These are phyloP conservation scores for Clonostachys sp. DNA, from an alignment of 2,329 filamentous ascomycete genomes.

Conservation along the genomic window DNA sequence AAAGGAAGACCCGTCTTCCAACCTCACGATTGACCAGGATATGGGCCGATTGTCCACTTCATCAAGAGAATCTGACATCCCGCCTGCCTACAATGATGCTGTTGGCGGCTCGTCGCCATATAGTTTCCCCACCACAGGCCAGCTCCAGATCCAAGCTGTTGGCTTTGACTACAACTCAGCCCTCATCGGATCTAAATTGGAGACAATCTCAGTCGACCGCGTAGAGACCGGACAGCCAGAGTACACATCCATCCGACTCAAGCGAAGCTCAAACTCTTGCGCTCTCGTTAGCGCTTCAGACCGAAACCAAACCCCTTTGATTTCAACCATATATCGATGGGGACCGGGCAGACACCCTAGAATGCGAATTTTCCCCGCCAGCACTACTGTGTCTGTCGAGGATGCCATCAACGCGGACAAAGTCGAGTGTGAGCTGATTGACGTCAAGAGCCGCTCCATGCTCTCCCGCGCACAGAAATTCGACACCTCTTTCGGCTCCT, in stretches of 20 bases:
- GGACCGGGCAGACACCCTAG: conserved; percentile 10
- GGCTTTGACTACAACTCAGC: conserved; percentile 2
- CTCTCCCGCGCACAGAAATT: conserved; percentile 10
- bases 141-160: conserved; percentile 4
- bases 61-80: too few relatives aligned
- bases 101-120: too few relatives aligned
- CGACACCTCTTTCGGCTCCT: conserved; percentile 9
- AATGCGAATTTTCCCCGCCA: conserved; percentile 7
- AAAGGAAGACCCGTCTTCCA: too few relatives aligned
- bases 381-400: conserved; percentile 6
- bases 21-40: too few relatives aligned
- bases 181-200: conserved; percentile 32
- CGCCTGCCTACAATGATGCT: too few relatives aligned
- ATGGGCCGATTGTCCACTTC: too few relatives aligned
- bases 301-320: conserved; percentile 5
- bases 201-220: conserved; percentile 39
- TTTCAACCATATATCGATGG: conserved; percentile 13
- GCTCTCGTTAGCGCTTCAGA: conserved; percentile 9
- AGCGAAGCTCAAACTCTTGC: conserved; percentile 12
- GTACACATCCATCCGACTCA: conserved; percentile 11
- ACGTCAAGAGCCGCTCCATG: conserved; percentile 7
- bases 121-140: background rate
- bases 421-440: conserved; percentile 6
- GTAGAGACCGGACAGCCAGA: conserved; percentile 2
- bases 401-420: conserved; percentile 8